Evolutionary conservation across 805 yeast genomes (phyloP).

Genomic region (Sugiyamaella boreocaroliniensis): DNA sequence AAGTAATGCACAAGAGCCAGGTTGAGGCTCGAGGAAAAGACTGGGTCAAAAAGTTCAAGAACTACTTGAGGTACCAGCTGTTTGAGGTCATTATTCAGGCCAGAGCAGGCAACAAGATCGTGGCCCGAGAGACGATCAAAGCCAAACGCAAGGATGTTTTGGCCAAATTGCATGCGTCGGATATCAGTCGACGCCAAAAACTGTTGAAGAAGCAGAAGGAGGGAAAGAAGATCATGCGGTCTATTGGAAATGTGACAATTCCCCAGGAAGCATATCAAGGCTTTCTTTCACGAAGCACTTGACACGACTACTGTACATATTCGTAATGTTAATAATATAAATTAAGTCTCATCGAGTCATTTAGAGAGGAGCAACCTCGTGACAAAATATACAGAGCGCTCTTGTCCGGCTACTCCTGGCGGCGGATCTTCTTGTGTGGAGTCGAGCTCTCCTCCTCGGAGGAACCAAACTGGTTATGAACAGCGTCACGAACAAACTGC

Average conservation of each 20-base stretch:
- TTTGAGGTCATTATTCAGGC: conserved; percentile 94
- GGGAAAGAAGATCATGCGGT: conserved; percentile 81
- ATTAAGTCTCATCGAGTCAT: background rate
- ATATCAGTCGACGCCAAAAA: conserved; percentile 82
- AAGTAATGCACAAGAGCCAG: conserved; percentile 78
- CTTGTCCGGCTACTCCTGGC: background rate
- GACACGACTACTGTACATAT: background rate
- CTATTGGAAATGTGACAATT: conserved; percentile 69
- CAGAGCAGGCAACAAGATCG: conserved; percentile 64
- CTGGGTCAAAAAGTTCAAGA: conserved; percentile 77
- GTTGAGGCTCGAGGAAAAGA: conserved; percentile 67
- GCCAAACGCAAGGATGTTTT: conserved; percentile 94
- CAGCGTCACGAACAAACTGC: conserved; percentile 57
- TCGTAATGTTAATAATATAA: background rate
- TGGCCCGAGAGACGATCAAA: conserved; percentile 89
- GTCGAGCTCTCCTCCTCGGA: conserved; percentile 3
- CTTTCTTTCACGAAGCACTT: conserved; percentile 39
- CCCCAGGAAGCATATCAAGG: conserved; percentile 86
- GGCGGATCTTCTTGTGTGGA: background rate
- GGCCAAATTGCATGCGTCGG: conserved; percentile 89
- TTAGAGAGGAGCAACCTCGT: too few species aligned
- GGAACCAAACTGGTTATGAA: conserved; percentile 45
- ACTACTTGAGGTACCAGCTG: conserved; percentile 71
- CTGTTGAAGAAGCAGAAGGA: conserved; percentile 83
- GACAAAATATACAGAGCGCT: background rate